Evolutionary conservation across 805 yeast genomes (phyloP), one percentile per base, ranked within the genome.

Genomic region (Groenewaldozyma tartarivorans): DNA sequence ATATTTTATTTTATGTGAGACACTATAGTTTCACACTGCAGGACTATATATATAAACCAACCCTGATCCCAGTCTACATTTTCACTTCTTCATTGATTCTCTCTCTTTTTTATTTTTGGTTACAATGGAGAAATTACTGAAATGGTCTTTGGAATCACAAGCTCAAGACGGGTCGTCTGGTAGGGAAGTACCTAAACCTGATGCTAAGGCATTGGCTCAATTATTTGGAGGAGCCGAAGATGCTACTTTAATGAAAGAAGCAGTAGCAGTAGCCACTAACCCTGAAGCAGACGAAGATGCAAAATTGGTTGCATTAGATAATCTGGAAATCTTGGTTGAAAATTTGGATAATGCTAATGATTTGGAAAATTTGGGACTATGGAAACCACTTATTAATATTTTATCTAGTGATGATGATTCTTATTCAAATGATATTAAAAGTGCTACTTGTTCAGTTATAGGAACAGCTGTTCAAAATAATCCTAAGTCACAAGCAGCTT

Each of bases 391-490:
- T 33, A 64, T 86, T n/a, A 57, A 60, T 1, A 71, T 72, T 39
- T 63, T 87, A 38, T 63, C 64, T 22, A 63, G 63, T 26, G 62
- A 65, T 4, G 63, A 65, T 2, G 65, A 64, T 2, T 52, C 60
- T 2, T 15, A 5, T 24, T 5, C 18, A 29, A 17, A 4, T 19
- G 68, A 66, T 15, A 59, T 90, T 24, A 68, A 77, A 43, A 64
- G 71, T 5, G 65, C 67, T 41, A 81, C 88, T 0, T 76, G 83
- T 44, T 78, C 92, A 29, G 74, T 82, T 32, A 72, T 88, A 19
- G 96, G 94, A 2, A 82, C 90, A 0, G 95, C 97, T 0, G 94
- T 83, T 3, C 98, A 92, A 61, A 92, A 92, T 58, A 92, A 92
- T 58, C 77, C 75, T 3, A 74, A 71, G 43, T 67, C 87, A 3